A percentile compares a stretch with the other conserved stretches of the same genome.
Conservation (phyloP, 2,329 filamentous ascomycete genomes). For the Anthostomella pinea region DNA sequence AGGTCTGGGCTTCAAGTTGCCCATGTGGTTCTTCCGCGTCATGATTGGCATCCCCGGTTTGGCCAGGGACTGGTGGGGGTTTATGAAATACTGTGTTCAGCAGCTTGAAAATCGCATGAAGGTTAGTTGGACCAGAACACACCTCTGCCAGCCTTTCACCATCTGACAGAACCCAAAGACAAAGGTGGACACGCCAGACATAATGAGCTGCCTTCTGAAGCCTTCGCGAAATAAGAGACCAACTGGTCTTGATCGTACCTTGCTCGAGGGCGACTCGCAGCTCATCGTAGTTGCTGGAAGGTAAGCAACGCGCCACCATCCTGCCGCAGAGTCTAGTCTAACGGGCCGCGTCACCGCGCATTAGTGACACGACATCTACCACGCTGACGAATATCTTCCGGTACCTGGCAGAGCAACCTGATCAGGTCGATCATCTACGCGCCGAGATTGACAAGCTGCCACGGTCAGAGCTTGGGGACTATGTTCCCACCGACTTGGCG, state of each 20-base stretch:
- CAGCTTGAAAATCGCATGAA: slow-evolving; percentile 5
- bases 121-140: too few relatives aligned
- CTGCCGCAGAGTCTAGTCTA: not conserved
- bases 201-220: slow-evolving; percentile 6
- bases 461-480: slow-evolving; percentile 4
- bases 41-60: slow-evolving; percentile 5
- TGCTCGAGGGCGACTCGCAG: slow-evolving; percentile 11
- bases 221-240: not conserved
- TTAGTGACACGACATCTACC: slow-evolving; percentile 8
- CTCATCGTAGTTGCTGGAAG: slow-evolving; percentile 11
- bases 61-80: slow-evolving; percentile 5
- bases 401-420: slow-evolving; percentile 9
- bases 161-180: too few relatives aligned
- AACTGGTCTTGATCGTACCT: slow-evolving; percentile 3
- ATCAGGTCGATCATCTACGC: slow-evolving; percentile 6
- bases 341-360: not conserved
- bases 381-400: slow-evolving; percentile 6
- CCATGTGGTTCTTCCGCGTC: slow-evolving; percentile 15
- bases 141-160: not conserved
- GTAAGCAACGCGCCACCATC: slow-evolving; percentile 2
- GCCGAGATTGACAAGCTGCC: too few relatives aligned
- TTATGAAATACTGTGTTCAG: slow-evolving; percentile 4
- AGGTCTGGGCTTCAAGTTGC: slow-evolving; percentile 6
- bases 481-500: not conserved
- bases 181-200: slow-evolving; percentile 1